Evolutionary conservation across 352 stramenopile species (phyloP).

Genomic region (Phytophthora aleatoria): DNA sequence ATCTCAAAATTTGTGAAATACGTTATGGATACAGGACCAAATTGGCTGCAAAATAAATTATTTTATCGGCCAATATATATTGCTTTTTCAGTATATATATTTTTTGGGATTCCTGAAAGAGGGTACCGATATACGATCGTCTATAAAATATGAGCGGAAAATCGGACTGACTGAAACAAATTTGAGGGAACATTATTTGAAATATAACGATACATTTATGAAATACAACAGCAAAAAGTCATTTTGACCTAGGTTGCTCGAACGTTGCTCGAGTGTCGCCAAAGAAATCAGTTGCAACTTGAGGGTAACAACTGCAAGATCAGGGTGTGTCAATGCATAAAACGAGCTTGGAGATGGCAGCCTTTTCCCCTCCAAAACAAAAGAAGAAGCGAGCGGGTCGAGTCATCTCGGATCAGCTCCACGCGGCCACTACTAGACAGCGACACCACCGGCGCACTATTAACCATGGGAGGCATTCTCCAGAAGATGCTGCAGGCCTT

Average conservation of each 20-base stretch:
- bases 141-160: too few relatives aligned
- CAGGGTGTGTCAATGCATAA: background rate
- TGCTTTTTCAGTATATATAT: too few relatives aligned
- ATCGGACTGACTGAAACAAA: too few relatives aligned
- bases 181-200: too few relatives aligned
- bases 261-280: conserved; percentile 8
- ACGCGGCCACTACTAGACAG: conserved; percentile 8
- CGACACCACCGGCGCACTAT: background rate
- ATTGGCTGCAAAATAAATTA: too few relatives aligned
- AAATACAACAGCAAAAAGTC: background rate
- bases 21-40: too few relatives aligned
- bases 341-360: conserved; percentile 17
- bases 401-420: conserved; percentile 26
- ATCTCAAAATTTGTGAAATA: too few relatives aligned
- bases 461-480: conserved; percentile 92
- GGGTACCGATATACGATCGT: too few relatives aligned
- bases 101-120: too few relatives aligned
- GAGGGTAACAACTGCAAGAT: conserved; percentile 2
- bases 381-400: conserved; percentile 34
- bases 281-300: conserved; percentile 25
- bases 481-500: conserved; percentile 95
- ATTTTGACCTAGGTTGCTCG: background rate
- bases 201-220: too few relatives aligned
- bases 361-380: conserved; percentile 31
- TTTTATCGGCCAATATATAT: too few relatives aligned